A percentile compares a stretch with the other conserved stretches of the same genome.
phyloP scores from a whole-genome alignment of 495 filamentous ascomycete genomes.

The Penicillium lagena region DNA sequence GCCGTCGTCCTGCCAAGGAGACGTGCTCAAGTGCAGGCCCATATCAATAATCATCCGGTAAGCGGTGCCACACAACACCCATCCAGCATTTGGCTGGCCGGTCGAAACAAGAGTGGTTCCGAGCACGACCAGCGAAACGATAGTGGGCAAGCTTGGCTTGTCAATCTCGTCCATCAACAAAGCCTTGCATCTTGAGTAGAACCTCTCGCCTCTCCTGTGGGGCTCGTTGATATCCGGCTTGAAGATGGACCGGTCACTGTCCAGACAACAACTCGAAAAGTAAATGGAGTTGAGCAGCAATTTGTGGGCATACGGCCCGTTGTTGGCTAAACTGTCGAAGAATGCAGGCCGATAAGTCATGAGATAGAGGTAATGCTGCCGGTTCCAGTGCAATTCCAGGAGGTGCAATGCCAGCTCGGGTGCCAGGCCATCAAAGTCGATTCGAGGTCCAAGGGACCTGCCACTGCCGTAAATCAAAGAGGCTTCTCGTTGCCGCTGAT shows the following conservation, averaged over 20 bases:
- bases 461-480: background rate
- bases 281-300: constrained; percentile 31
- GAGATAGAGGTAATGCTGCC: constrained; percentile 13
- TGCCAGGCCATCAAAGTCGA: constrained; percentile 28
- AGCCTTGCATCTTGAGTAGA: constrained; percentile 9
- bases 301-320: constrained; percentile 25
- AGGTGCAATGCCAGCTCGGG: constrained; percentile 25
- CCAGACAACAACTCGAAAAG: constrained; percentile 6
- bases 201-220: constrained; percentile 2
- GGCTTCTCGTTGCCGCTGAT: constrained; percentile 2
- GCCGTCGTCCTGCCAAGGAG: background rate
- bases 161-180: constrained; percentile 10
- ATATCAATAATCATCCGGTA: constrained; percentile 32
- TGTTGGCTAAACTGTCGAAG: constrained; percentile 24
- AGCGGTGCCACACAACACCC: constrained; percentile 14
- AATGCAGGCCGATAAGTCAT: constrained; percentile 26
- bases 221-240: background rate
- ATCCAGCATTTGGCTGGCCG: constrained; percentile 12
- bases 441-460: background rate
- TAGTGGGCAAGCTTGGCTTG: constrained; percentile 7
- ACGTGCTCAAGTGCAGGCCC: constrained; percentile 18
- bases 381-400: constrained; percentile 25
- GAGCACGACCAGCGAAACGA: constrained; percentile 6
- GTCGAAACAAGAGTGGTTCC: constrained; percentile 9
- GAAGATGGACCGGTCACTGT: constrained; percentile 5